Conservation (phyloP, 1,139 yeast genomes). For the Diutina rugosa region DNA sequence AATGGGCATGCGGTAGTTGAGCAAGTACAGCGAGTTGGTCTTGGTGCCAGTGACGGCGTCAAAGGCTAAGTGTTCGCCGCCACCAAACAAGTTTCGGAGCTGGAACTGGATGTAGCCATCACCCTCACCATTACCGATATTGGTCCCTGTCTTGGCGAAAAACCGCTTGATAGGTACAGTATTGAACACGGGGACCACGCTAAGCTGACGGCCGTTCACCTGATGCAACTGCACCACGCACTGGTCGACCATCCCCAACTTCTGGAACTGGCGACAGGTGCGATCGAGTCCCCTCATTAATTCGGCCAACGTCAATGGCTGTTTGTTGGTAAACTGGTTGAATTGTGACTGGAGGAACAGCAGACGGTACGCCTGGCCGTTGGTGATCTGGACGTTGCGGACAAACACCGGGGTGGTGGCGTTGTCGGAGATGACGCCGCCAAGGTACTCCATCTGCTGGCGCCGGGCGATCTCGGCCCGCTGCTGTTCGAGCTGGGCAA, state of each 20-base stretch:
- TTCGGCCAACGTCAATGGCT: slow-evolving; percentile 20
- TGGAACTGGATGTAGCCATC: slow-evolving; percentile 79
- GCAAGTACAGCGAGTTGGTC: slow-evolving; percentile 60
- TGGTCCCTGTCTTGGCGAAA: slow-evolving; percentile 83
- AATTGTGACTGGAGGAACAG: slow-evolving; percentile 42
- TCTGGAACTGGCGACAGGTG: slow-evolving; percentile 27
- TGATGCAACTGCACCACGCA: slow-evolving; percentile 22
- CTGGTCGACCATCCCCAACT: slow-evolving; percentile 32
- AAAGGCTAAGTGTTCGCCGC: slow-evolving; percentile 66
- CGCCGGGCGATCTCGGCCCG: slow-evolving; percentile 21
- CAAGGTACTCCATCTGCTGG: slow-evolving; percentile 21
- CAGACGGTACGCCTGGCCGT: slow-evolving; percentile 38
- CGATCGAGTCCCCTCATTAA: slow-evolving; percentile 28
- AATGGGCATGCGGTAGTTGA: slow-evolving; percentile 54
- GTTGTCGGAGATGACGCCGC: slow-evolving; percentile 28
- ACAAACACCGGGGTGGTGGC: slow-evolving; percentile 31
- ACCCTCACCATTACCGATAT: slow-evolving; percentile 90
- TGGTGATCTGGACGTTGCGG: slow-evolving; percentile 39
- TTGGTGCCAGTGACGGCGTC: slow-evolving; percentile 76
- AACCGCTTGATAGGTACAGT: slow-evolving; percentile 52
- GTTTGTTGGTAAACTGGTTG: slow-evolving; percentile 30
- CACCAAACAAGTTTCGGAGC: slow-evolving; percentile 71
- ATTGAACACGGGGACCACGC: slow-evolving; percentile 43
- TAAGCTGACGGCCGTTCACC: slow-evolving; percentile 12
- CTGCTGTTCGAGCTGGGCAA: slow-evolving; percentile 16